Conservation (phyloP, 169 alveolate genomes). For the Plasmodium blacklocki region DNA sequence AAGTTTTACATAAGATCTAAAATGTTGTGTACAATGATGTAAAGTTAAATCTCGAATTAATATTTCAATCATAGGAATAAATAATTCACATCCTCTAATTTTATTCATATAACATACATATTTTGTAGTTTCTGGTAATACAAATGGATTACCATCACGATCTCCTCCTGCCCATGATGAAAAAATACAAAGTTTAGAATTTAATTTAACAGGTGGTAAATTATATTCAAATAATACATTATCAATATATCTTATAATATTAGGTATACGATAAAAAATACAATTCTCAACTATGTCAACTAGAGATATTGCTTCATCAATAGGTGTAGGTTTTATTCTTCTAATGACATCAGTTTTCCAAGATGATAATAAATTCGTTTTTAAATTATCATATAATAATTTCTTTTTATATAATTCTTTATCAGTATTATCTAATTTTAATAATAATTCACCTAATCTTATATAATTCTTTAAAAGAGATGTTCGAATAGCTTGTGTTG, state of each 20-base stretch:
- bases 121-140: slow-evolving; percentile 87
- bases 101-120: slow-evolving; percentile 80
- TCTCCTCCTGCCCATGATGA: slow-evolving; percentile 92
- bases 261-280: slow-evolving; percentile 81
- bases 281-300: slow-evolving; percentile 81
- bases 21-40: slow-evolving; percentile 58
- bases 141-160: slow-evolving; percentile 91
- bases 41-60: slow-evolving; percentile 34
- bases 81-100: slow-evolving; percentile 80
- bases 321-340: slow-evolving; percentile 87
- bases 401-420: slow-evolving; percentile 80
- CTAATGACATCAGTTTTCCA: slow-evolving; percentile 87
- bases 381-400: slow-evolving; percentile 77
- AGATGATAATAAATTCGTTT: slow-evolving; percentile 78
- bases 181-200: slow-evolving; percentile 79
- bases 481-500: slow-evolving; percentile 86
- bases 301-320: slow-evolving; percentile 83
- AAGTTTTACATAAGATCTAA: slow-evolving; percentile 44
- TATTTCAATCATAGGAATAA: slow-evolving; percentile 77
- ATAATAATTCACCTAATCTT: slow-evolving; percentile 80
- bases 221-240: slow-evolving; percentile 78
- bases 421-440: slow-evolving; percentile 82
- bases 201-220: slow-evolving; percentile 84
- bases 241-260: slow-evolving; percentile 82
- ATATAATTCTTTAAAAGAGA: slow-evolving; percentile 82